Evolutionary conservation across 2,329 filamentous ascomycete genomes (phyloP).

Genomic region (Teratosphaeriaceae sp.): DNA sequence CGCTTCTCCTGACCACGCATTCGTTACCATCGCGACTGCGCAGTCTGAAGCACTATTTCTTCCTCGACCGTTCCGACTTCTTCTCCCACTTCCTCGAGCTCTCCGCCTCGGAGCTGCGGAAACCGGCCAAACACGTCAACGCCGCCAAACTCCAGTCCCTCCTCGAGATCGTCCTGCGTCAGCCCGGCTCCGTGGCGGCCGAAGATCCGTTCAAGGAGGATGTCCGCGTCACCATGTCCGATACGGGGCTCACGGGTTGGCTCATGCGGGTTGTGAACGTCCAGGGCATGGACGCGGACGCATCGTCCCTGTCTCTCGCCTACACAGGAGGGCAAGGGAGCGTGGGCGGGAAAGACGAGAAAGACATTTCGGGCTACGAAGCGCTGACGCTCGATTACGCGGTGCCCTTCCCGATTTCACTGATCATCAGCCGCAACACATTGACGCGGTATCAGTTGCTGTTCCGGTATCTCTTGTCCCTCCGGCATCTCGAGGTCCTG

Average conservation of each 20-base stretch:
- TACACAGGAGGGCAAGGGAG: conserved; percentile 62
- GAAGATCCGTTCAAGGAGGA: conserved; percentile 98
- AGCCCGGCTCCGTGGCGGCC: conserved; percentile 88
- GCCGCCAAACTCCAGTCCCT: conserved; percentile 89
- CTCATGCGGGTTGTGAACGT: conserved; percentile 96
- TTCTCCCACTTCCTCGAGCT: conserved; percentile 97
- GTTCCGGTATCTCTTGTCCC: conserved; percentile 85
- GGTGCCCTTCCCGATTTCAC: conserved; percentile 88
- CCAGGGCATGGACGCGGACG: conserved; percentile 73
- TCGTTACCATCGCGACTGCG: conserved; percentile 78
- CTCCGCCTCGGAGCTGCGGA: conserved; percentile 70
- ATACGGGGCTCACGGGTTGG: conserved; percentile 85
- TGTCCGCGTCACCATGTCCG: conserved; percentile 95
- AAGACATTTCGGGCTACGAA: conserved; percentile 83
- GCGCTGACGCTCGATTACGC: conserved; percentile 90
- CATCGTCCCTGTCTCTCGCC: conserved; percentile 47
- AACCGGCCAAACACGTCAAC: conserved; percentile 82
- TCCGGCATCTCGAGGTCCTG: conserved; percentile 83
- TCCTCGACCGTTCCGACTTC: conserved; percentile 95
- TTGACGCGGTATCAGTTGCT: conserved; percentile 95
- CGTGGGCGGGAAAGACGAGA: conserved; percentile 59
- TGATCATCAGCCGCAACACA: conserved; percentile 93
- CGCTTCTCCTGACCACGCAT: conserved; percentile 86
- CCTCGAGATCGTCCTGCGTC: conserved; percentile 92
- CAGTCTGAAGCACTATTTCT: conserved; percentile 98